Conservation (phyloP, 257 asterid genomes). For the Paulownia fortunei region DNA sequence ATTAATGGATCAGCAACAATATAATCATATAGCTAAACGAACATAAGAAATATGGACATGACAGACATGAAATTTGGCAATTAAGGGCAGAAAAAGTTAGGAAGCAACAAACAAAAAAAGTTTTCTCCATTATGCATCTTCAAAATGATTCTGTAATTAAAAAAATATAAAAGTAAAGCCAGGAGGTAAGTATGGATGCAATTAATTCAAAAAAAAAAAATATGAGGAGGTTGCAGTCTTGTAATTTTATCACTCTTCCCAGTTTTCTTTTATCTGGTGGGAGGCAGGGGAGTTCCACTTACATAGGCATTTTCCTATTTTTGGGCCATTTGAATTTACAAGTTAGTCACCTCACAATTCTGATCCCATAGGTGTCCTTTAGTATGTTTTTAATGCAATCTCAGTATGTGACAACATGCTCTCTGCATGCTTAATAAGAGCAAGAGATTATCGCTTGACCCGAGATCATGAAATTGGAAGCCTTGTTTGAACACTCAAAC, state of each 20-base stretch:
- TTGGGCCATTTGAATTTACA: not conserved
- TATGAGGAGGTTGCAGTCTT: not conserved
- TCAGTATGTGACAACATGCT: not conserved
- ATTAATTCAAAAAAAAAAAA: not conserved
- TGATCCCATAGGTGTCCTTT: not conserved
- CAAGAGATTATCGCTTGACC: not conserved
- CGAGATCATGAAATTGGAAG: not conserved
- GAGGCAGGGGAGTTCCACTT: not conserved
- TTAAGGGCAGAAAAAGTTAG: not conserved
- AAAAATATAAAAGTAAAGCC: not conserved
- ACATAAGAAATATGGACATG: not conserved
- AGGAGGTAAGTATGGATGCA: not conserved
- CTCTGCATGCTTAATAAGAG: not conserved
- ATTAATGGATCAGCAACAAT: constrained; percentile 3
- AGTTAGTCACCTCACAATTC: not conserved
- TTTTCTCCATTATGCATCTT: no score
- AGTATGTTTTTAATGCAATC: not conserved
- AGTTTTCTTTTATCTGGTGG: not conserved
- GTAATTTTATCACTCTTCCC: not conserved
- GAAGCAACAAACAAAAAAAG: no score
- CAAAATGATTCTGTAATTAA: not conserved
- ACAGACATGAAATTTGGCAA: not conserved
- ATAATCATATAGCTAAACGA: not conserved
- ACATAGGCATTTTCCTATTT: not conserved
- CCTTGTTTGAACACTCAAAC: not conserved